phyloP scores from a whole-genome alignment of 352 stramenopile species.

The Globisporangium acanthophoron region DNA sequence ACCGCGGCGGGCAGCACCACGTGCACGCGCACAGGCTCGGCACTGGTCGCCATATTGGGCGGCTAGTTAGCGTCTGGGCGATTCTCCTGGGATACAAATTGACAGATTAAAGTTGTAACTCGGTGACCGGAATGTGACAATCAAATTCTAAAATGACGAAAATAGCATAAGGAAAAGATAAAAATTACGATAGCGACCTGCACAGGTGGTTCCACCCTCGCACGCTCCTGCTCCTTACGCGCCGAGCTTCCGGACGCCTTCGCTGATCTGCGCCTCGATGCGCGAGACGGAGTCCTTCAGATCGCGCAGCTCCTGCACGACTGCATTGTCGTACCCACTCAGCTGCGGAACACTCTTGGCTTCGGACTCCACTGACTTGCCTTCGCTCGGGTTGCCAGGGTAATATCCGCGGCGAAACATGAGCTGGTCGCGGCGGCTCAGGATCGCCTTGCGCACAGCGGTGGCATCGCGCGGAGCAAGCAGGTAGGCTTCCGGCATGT shows the following conservation, averaged over 20 bases:
- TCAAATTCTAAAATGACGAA: neutral
- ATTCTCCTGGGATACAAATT: neutral
- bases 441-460: constrained; percentile 32
- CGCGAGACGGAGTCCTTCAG: constrained; percentile 19
- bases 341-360: neutral
- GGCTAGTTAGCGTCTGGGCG: neutral
- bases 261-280: constrained; percentile 13
- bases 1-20: constrained; percentile 44
- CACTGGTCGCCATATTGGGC: neutral
- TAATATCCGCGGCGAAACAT: constrained; percentile 19
- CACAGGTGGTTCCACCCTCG: neutral
- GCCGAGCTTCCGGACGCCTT: constrained; percentile 1
- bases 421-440: constrained; percentile 35
- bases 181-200: neutral
- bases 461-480: constrained; percentile 27
- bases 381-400: neutral
- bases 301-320: constrained; percentile 15
- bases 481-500: constrained; percentile 21
- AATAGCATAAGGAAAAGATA: neutral
- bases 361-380: neutral
- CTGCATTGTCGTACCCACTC: neutral
- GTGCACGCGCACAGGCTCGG: constrained; percentile 8
- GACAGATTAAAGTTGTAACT: neutral
- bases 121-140: neutral
- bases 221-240: neutral